Conservation (phyloP, 2,329 filamentous ascomycete species). For the Xylariaceae sp. region DNA sequence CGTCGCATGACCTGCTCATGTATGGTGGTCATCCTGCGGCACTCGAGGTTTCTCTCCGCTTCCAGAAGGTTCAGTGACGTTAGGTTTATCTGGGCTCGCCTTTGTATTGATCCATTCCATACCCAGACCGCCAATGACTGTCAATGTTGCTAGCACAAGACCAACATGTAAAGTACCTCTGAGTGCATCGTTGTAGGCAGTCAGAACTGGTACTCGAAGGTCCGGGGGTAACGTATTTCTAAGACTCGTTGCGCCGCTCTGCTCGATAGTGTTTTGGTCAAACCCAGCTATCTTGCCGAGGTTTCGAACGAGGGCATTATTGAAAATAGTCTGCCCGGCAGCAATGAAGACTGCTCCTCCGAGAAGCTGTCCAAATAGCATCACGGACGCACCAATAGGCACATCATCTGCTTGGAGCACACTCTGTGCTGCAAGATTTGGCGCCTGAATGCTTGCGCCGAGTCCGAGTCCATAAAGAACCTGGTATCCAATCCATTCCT, state of each 20-base stretch:
- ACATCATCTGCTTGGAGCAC: constrained; percentile 37
- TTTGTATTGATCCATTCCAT: no score
- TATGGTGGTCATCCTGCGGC: no score
- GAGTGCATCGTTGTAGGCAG: constrained; percentile 59
- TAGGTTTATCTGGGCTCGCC: no score
- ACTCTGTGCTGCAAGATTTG: constrained; percentile 42
- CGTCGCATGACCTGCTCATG: no score
- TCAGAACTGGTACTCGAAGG: constrained; percentile 23
- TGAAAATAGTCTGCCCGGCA: constrained; percentile 41
- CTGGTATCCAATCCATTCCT: no score
- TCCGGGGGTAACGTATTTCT: constrained; percentile 13
- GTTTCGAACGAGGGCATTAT: constrained; percentile 33
- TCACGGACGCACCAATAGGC: constrained; percentile 37
- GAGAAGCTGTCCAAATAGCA: constrained; percentile 42
- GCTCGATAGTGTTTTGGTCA: constrained; percentile 20
- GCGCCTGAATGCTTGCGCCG: no score
- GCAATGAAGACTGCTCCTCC: constrained; percentile 42
- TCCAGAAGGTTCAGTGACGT: no score
- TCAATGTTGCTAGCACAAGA: constrained; percentile 49
- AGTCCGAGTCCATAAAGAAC: no score
- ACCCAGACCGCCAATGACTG: constrained; percentile 53
- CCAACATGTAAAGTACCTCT: constrained; percentile 57
- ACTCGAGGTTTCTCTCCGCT: no score
- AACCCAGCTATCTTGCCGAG: constrained; percentile 29
- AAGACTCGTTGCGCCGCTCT: constrained; percentile 27